Evolutionary conservation across 208 protist species (phyloP), one percentile per base, ranked within the genome.

Genomic region (Entamoeba dispar): DNA sequence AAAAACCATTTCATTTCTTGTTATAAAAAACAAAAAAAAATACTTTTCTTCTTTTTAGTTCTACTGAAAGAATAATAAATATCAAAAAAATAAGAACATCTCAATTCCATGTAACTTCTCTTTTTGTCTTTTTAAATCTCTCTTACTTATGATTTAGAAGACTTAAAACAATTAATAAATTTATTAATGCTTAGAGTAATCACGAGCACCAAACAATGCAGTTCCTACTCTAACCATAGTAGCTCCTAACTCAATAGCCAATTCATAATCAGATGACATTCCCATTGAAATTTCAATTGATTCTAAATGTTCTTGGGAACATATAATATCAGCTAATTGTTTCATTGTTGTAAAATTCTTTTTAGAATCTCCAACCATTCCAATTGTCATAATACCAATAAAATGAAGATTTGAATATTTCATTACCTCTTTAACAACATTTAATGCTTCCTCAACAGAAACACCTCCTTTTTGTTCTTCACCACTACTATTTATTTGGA

Each of bases 371-470:
- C 69, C 91, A 4, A 95, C 96, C 95, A 95, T 97, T 57, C 98
- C 98, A 92, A 99, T 98, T 43, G 98, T 98, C 98, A 99, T 99
- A 27, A 99, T 94, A 43, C 98, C 98, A 22, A 92, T 91, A 22
- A 99, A 94, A 0, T 95, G 92, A 92, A 99, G 92, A 57, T 96
- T 93, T 47, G 95, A 94, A n/a, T 95, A 92, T 22, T 93, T 93
- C 8, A 92, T 49, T 91, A 98, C 96, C 95, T 96, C 90, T 93
- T 95, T 49, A 5, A 96, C 96, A 4, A 99, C 94, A 3, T 95
- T 94, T 17, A 96, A 96, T n/a, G 92, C 92, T 55, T 96, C 94
- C 0, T 96, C 95, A 6, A 97, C 96, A 92, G 96, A 93, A 47
- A 96, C 95, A 38, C 98, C 98, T 93, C 96, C 96, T 77, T 93